Percentiles rank a stretch among this genome's conserved stretches.
phyloP scores from a whole-genome alignment of 352 stramenopile genomes.

The Aphanomyces invadans region DNA sequence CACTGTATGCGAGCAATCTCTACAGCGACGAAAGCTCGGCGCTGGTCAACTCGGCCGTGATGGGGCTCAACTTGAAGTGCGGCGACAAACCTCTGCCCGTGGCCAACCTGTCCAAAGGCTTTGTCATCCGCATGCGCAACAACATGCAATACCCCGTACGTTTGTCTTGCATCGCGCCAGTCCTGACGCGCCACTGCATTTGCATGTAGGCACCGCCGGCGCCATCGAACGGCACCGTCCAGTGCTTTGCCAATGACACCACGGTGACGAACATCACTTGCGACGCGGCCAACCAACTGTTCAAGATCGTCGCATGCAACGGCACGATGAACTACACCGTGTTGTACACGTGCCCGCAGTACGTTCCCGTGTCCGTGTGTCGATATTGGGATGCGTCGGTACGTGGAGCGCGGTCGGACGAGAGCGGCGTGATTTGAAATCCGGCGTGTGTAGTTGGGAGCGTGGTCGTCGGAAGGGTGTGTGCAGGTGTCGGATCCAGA shows the following conservation, averaged over 20 bases:
- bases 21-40: neutral
- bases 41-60: neutral
- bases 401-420: too few species aligned
- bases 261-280: neutral
- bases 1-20: neutral
- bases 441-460: conserved; percentile 23
- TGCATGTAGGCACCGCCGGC: neutral
- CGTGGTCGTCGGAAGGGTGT: conserved; percentile 58
- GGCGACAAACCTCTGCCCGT: neutral
- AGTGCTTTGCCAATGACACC: neutral
- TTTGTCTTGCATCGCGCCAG: neutral
- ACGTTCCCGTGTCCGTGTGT: conserved; percentile 33
- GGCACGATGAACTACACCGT: conserved; percentile 41
- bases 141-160: neutral
- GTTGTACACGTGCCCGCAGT: conserved; percentile 41
- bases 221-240: neutral
- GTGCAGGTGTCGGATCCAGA: conserved; percentile 37
- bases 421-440: too few species aligned
- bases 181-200: neutral
- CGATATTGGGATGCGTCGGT: conserved; percentile 45
- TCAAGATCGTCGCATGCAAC: conserved; percentile 27
- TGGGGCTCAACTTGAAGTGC: neutral
- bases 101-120: neutral
- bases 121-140: conserved; percentile 1
- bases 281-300: neutral